Base-by-base conservation (phyloP, 2,329 filamentous ascomycete genomes). In the Penicillium sp. region DNA sequence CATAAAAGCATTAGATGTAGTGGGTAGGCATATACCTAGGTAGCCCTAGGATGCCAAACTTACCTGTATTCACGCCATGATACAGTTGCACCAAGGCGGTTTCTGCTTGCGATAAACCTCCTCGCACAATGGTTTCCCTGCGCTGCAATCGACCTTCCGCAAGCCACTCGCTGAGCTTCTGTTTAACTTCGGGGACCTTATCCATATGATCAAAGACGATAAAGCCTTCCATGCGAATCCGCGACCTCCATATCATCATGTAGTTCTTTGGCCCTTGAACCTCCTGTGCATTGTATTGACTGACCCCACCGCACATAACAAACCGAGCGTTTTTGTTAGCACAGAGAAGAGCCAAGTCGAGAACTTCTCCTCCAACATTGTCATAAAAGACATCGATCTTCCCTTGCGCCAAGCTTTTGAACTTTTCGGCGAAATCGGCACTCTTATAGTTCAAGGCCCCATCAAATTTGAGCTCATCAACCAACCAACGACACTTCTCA, bases 361-460 rank as follows among this genome's bases (percentile, higher is more conserved):
- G 42, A n/a, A 45, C 42, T 7, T 45, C 23, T 27, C 45, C 45
- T 47, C 45, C 45, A 4, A 33, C 45, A 19, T 29, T 33, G n/a
- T 47, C 45, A 7, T 31, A 47, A 21, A 29, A 47, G 29, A 47
- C n/a, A 33, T 47, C 45, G 6, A 33, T 29, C 25, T 33, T 33
- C 19, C 29, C 29, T 17, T 15, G n/a, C 12, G n/a, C 21, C 5
- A 29, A 7, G 15, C n/a, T 3, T 12, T 33, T 13, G 25, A 33
- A 33, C 19, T 47, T 17, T 19, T 47, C 12, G 6, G 45, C 45
- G 54, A 57, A 60, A 23, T 45, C 47, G 4, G 46, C 12, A 2
- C 33, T 77, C 65, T 83, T 82, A 70, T 85, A 85, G 72, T 85
- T 82, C 56, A 86, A 62, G 64, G 81, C 83, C 7, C 78, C 69